Percentiles rank a stretch among this genome's conserved stretches.
Evolutionary conservation across 352 stramenopile species (phyloP).

Genomic region (Phytopythium mirpurense): DNA sequence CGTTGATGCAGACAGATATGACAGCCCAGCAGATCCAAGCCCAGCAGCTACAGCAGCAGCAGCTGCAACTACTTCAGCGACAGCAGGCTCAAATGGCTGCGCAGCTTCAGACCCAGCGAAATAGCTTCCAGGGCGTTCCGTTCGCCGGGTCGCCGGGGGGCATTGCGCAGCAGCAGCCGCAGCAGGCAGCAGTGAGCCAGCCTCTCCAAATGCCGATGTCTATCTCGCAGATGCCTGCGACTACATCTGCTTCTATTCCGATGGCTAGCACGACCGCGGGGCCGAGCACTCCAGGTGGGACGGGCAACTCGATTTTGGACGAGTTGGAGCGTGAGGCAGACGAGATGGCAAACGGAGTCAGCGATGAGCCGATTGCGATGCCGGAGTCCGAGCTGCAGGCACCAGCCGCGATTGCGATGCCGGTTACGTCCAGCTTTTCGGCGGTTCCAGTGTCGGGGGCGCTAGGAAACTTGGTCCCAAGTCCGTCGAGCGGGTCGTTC

Average conservation of each 20-base stretch:
- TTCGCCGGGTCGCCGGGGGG: slow-evolving; percentile 33
- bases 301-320: slow-evolving; percentile 70
- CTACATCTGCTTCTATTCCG: slow-evolving; percentile 14
- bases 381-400: slow-evolving; percentile 70
- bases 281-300: slow-evolving; percentile 12
- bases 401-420: slow-evolving; percentile 8
- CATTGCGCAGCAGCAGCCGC: slow-evolving; percentile 28
- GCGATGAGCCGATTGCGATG: slow-evolving; percentile 79
- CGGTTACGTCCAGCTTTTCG: slow-evolving; percentile 8
- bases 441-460: slow-evolving; percentile 25
- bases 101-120: slow-evolving; percentile 61
- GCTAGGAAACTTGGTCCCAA: slow-evolving; percentile 15
- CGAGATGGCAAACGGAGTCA: slow-evolving; percentile 83
- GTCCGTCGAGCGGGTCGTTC: slow-evolving; percentile 27
- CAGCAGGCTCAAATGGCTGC: slow-evolving; percentile 74
- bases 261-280: slow-evolving; percentile 12
- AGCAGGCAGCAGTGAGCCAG: slow-evolving; percentile 29
- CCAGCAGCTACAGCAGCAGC: slow-evolving; percentile 50
- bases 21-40: slow-evolving; percentile 36
- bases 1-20: slow-evolving; percentile 14
- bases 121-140: slow-evolving; percentile 57
- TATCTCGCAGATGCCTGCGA: slow-evolving; percentile 35
- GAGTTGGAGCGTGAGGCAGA: slow-evolving; percentile 81
- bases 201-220: slow-evolving; percentile 52
- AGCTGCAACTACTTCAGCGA: slow-evolving; percentile 53